Base-by-base conservation (phyloP, 129 eudicot species). In the Scalesia atractyloides region DNA sequence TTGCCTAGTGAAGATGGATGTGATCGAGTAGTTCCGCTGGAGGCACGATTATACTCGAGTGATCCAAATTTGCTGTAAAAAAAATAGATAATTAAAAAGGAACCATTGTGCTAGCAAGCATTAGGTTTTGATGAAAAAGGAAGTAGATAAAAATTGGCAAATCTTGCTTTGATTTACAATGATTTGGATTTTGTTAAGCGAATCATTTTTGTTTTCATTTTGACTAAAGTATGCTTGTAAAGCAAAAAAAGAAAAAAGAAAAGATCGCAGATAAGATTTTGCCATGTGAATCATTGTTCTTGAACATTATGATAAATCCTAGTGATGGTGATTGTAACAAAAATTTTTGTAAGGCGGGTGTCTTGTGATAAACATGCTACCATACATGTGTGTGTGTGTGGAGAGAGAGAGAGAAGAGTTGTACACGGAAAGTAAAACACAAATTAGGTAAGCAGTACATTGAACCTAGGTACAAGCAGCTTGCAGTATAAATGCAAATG, bases 311-410 rank as follows among this genome's bases (percentile, higher is more conserved):
- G 75, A 68, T 48, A 68, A 26, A 76, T 68, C 81, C 60, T 47
- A 48, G 34, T 68, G 81, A 76, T 1, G 68, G 64, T 34, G 70
- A 76, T 76, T 49, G 76, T 30, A 56, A 67, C 26, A 10, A 56
- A 59, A 41, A 63, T 33, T 12, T 47, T 71, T 17, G 63, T 57
- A 14, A 30, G 13, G 17, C 30, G 33, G 43, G 54, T 15, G 64
- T 68, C 74, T 69, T 69, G 81, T 77, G 76, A 77, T 61, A 77
- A 69, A 77, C 76, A 77, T 77, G 81, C 75, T 69, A 6, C 69
- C 75, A 69, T 36, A 24, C 52, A 72, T 48, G 41, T n/a, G n/a
- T n/a, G n/a, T n/a, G n/a, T n/a, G n/a, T n/a, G n/a, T n/a, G 14
- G 48, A 61, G 36, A 61, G 33, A 62, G 62, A 62, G 12, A 39